Evolutionary conservation across 495 filamentous ascomycete species (phyloP).

Genomic region (Hyphodiscus hymeniophilus): DNA sequence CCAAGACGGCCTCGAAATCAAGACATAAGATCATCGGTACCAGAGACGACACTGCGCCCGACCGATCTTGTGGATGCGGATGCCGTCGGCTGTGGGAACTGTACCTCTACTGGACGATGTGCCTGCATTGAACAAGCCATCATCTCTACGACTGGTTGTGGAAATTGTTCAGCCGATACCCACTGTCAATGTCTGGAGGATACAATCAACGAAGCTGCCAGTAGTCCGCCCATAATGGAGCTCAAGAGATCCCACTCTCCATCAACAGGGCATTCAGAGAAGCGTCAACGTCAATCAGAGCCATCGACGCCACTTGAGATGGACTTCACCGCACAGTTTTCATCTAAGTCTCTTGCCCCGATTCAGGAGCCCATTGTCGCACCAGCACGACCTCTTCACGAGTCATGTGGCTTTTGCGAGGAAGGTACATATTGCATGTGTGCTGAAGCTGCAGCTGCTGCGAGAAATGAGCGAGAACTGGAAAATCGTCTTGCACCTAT

Average conservation of each 20-base stretch:
- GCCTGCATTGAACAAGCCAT: constrained; percentile 45
- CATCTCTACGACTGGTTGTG: constrained; percentile 46
- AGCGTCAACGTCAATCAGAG: constrained; percentile 20
- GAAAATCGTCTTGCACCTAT: constrained; percentile 41
- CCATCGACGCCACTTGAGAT: constrained; percentile 42
- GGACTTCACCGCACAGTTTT: constrained; percentile 64
- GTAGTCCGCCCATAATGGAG: constrained; percentile 15
- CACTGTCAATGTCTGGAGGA: constrained; percentile 69
- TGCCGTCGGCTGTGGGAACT: constrained; percentile 39
- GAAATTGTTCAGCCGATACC: constrained; percentile 47
- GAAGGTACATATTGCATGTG: constrained; percentile 81
- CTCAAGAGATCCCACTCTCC: constrained; percentile 34
- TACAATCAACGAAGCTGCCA: constrained; percentile 31
- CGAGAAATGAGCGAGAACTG: constrained; percentile 21
- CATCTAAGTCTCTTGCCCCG: constrained; percentile 30
- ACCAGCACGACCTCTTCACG: constrained; percentile 22
- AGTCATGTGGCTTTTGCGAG: constrained; percentile 82
- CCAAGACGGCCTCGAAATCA: constrained; percentile 17
- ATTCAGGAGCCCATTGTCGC: constrained; percentile 18
- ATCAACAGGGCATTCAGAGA: constrained; percentile 16
- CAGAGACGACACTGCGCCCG: not conserved
- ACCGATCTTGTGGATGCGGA: not conserved
- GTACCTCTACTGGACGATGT: constrained; percentile 38
- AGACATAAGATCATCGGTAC: not conserved
- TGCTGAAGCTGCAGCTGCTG: constrained; percentile 55